A percentile compares a stretch with the other conserved stretches of the same genome.
These are phyloP conservation scores for Gracilariopsis chorda DNA, from an alignment of 23 red algal species.

Conservation along the genomic window DNA sequence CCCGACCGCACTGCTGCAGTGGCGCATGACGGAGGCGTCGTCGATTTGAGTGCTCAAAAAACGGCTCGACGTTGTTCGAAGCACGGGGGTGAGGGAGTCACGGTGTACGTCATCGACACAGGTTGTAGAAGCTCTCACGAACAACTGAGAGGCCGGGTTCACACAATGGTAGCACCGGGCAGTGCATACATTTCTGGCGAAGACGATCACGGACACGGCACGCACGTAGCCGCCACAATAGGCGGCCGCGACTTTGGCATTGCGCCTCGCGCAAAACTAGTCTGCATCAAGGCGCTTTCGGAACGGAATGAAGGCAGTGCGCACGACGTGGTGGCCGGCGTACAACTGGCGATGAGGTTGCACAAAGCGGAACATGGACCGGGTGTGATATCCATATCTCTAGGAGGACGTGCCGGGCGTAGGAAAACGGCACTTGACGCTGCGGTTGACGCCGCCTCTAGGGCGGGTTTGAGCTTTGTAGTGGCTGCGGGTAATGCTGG, in stretches of 20 bases:
- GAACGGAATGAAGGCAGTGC: slow-evolving; percentile 11
- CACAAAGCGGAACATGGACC: neutral
- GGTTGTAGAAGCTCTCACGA: slow-evolving; percentile 51
- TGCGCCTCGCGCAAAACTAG: neutral
- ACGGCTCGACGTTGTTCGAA: neutral
- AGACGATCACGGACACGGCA: slow-evolving; percentile 70
- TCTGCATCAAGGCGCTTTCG: slow-evolving; percentile 64
- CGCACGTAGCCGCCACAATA: slow-evolving; percentile 49
- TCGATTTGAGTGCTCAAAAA: neutral
- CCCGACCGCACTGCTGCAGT: neutral
- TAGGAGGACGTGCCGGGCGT: slow-evolving; percentile 9
- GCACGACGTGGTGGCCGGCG: slow-evolving; percentile 53
- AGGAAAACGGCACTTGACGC: slow-evolving; percentile 36
- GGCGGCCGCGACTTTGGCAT: slow-evolving; percentile 41
- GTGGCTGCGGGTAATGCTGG: slow-evolving; percentile 59
- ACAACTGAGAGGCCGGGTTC: slow-evolving; percentile 22
- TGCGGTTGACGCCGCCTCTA: slow-evolving; percentile 22
- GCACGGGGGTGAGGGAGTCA: slow-evolving; percentile 24
- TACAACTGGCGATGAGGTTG: slow-evolving; percentile 37
- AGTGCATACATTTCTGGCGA: neutral
- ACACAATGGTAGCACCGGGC: neutral
- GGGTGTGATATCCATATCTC: slow-evolving; percentile 29
- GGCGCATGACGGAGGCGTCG: neutral
- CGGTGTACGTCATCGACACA: slow-evolving; percentile 65
- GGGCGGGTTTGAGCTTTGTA: slow-evolving; percentile 34